phyloP scores from a whole-genome alignment of 2,329 filamentous ascomycete species.

The Chaetomiaceae sp. region DNA sequence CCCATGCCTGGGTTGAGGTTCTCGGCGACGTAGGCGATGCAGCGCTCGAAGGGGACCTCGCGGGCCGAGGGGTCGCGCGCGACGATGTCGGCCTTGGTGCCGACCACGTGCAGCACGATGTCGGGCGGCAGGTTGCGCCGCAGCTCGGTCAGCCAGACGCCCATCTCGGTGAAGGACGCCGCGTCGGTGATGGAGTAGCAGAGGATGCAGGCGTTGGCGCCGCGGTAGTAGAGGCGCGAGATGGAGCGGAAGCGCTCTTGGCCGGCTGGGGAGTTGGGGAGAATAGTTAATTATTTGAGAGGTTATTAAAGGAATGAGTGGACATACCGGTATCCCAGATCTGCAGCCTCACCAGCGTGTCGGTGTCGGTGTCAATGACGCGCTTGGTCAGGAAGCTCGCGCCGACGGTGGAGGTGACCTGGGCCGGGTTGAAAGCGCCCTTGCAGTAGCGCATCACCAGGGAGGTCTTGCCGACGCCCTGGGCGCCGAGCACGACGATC shows the following conservation, averaged over 20 bases:
- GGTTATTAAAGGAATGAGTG: not conserved
- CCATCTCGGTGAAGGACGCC: slow-evolving; percentile 85
- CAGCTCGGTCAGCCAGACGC: slow-evolving; percentile 81
- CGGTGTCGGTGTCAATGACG: slow-evolving; percentile 75
- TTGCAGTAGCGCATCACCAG: slow-evolving; percentile 73
- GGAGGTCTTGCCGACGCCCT: slow-evolving; percentile 75
- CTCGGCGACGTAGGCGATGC: slow-evolving; percentile 92
- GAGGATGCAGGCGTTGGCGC: slow-evolving; percentile 87
- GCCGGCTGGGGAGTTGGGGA: slow-evolving; percentile 49
- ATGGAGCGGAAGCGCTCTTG: slow-evolving; percentile 95
- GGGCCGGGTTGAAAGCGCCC: slow-evolving; percentile 61
- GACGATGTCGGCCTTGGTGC: slow-evolving; percentile 89
- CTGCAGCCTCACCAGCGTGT: slow-evolving; percentile 83
- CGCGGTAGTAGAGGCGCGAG: slow-evolving; percentile 91
- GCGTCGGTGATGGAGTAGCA: slow-evolving; percentile 93
- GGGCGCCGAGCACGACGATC: slow-evolving; percentile 73
- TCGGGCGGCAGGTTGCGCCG: slow-evolving; percentile 71
- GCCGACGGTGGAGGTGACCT: slow-evolving; percentile 67
- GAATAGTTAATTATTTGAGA: not conserved
- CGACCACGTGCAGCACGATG: slow-evolving; percentile 88
- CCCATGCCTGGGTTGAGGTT: slow-evolving; percentile 71
- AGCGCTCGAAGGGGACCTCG: slow-evolving; percentile 88
- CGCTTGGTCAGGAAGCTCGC: slow-evolving; percentile 76
- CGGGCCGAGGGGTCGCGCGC: slow-evolving; percentile 72
- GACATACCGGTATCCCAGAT: slow-evolving; percentile 82